Evolutionary conservation across 139 green algal species (phyloP).

Genomic region (Chlamydomonas schloesseri): DNA sequence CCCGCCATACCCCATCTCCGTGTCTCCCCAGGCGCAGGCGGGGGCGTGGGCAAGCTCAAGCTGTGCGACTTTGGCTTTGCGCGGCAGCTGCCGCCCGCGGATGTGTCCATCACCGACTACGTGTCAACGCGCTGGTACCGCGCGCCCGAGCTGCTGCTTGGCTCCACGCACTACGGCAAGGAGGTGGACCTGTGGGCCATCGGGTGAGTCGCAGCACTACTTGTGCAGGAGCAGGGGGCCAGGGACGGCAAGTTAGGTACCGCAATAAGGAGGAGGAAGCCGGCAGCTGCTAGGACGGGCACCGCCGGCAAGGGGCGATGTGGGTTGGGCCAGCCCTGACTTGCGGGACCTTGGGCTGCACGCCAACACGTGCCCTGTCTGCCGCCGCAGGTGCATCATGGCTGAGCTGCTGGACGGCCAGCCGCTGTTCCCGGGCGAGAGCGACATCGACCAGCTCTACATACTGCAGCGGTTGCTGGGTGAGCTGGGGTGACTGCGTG

Average conservation of each 20-base stretch:
- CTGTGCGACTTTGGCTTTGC: slow-evolving; percentile 98
- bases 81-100: slow-evolving; percentile 64
- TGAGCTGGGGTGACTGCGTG: too few species aligned
- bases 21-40: neutral
- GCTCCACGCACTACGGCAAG: slow-evolving; percentile 80
- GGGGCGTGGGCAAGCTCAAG: slow-evolving; percentile 79
- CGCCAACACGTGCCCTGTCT: slow-evolving; percentile 56
- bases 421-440: slow-evolving; percentile 91
- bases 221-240: neutral
- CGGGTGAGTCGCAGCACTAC: slow-evolving; percentile 73
- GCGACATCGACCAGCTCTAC: slow-evolving; percentile 94
- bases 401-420: slow-evolving; percentile 89
- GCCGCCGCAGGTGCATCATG: slow-evolving; percentile 86
- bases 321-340: too few species aligned
- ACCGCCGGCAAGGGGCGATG: too few species aligned
- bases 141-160: slow-evolving; percentile 93
- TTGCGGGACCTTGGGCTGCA: too few species aligned
- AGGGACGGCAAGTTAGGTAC: too few species aligned
- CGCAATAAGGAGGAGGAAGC: too few species aligned
- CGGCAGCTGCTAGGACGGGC: too few species aligned
- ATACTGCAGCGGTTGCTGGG: slow-evolving; percentile 81
- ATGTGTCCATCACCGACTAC: slow-evolving; percentile 85
- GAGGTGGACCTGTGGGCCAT: slow-evolving; percentile 93
- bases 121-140: slow-evolving; percentile 97
- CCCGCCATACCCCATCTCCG: too few species aligned